Evolutionary conservation across 495 filamentous ascomycete species (phyloP), one percentile per base, ranked within the genome.

Genomic region (Penicillium bialowiezense): DNA sequence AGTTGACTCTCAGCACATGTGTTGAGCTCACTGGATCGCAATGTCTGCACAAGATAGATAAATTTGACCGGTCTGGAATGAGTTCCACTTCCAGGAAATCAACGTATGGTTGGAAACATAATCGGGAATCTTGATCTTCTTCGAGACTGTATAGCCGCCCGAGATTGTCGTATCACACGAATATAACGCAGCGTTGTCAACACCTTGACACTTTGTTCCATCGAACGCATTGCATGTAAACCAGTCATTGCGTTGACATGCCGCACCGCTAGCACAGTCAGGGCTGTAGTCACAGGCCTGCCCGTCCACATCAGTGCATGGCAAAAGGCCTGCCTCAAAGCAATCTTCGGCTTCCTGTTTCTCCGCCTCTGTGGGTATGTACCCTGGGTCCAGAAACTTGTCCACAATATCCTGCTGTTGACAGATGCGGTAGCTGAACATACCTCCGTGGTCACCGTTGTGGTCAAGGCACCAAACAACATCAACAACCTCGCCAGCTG

Each of bases 371-470:
- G 76, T 80, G 1, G 77, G 78, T 1, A 76, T 48, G 45, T 79
- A 78, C 12, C 52, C 64, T 5, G 75, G 68, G 14, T 64, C 68
- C 8, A 80, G 58, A 62, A 80, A 75, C 45, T 73, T 71, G 59
- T 80, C 68, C 21, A 82, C 76, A 0, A 82, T 56, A 0, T 58
- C 58, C 51, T 80, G 76, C 56, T 82, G 55, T 52, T 74, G 65
- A 59, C 78, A 82, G 48, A 82, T 71, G 3, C 78, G 75, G 66
- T 80, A 82, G 40, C 63, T 62, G 62, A 80, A 82, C 77, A 82
- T 80, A 57, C 78, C 78, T 20, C 78, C 77, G 59, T 82, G 78
- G 62, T 82, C 78, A 4, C 78, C 78, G 60, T 80, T 82, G 68
- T 79, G 53, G 51, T 82, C 78, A 21, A 80, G 69, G 42, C 78